These are phyloP conservation scores for Cutaneotrichosporon curvatum DNA, from an alignment of 1,284 basidiomycete genomes.

Conservation along the genomic window DNA sequence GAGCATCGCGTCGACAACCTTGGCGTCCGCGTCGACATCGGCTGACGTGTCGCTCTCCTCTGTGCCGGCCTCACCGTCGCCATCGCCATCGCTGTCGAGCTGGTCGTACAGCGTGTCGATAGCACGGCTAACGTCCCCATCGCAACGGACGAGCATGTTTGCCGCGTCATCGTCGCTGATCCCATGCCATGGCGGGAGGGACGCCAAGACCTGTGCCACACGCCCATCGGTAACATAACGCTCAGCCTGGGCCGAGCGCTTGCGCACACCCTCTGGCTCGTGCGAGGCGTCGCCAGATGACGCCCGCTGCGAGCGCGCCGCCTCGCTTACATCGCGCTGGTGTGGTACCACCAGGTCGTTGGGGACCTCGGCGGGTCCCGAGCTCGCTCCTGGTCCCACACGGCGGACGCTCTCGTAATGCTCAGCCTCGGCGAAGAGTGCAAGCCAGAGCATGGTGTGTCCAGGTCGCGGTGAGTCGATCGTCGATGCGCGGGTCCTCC, in stretches of 20 bases:
- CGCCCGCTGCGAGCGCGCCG: slow-evolving; percentile 30
- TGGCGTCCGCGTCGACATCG: background rate
- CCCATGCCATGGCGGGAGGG: slow-evolving; percentile 29
- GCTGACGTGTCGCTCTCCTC: slow-evolving; percentile 1
- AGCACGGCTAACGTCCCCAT: slow-evolving; percentile 33
- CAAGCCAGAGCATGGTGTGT: slow-evolving; percentile 38
- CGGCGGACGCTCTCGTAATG: slow-evolving; percentile 37
- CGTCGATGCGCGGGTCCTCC: slow-evolving; percentile 10
- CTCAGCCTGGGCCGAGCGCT: background rate
- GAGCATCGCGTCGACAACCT: background rate
- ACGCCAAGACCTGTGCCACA: slow-evolving; percentile 22
- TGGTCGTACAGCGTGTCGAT: slow-evolving; percentile 38
- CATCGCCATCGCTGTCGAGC: slow-evolving; percentile 18
- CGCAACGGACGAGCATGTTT: slow-evolving; percentile 26
- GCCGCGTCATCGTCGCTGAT: slow-evolving; percentile 17
- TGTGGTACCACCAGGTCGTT: slow-evolving; percentile 34
- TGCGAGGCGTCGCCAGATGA: slow-evolving; percentile 15
- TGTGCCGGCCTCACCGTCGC: background rate
- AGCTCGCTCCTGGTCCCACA: slow-evolving; percentile 22
- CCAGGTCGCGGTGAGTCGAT: slow-evolving; percentile 26
- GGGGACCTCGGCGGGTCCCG: slow-evolving; percentile 37
- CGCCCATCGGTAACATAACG: slow-evolving; percentile 8
- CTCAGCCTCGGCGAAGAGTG: slow-evolving; percentile 39
- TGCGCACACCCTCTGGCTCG: background rate
- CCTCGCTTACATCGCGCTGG: slow-evolving; percentile 29